Evolutionary conservation across 73 alveolate genomes (phyloP), one percentile per base, ranked within the genome.

Genomic region (Breviolum minutum): DNA sequence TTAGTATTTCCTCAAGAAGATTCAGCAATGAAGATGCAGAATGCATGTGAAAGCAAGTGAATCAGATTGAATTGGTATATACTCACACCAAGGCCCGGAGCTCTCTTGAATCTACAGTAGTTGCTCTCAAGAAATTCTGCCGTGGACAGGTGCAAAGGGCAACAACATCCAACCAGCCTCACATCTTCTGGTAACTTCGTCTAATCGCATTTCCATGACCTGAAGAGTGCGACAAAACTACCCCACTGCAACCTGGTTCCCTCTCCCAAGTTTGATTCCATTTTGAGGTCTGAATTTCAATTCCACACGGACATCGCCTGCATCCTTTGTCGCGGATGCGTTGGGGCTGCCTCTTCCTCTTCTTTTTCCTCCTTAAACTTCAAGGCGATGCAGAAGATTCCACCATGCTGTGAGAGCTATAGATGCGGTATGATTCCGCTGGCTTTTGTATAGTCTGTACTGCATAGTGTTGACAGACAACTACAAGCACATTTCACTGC

Each of bases 171-270:
- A 17, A 14, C 90, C 68, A 26, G 97, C 97, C 97, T 90, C 97
- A n/a, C 97, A 90, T 90, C 97, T 90, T 62, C 97, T 63, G 14
- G 97, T 90, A 20, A 90, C 97, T 64, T 90, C 97, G 30, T 90
- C 97, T 19, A 90, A 63, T 20, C 97, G 84, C 97, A 90, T 90
- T 48, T 90, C 97, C 97, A 90, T 90, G 29, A 77, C 97, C 97
- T 90, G 80, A 13, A 66, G n/a, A 40, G 54, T 40, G 54, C 54
- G 54, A 40, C 54, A 40, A 40, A 40, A 40, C 54, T 40, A 40
- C 54, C 54, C 3, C 54, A 40, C 54, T 40, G 54, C 54, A 40
- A 40, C 54, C 54, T 40, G 54, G 54, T 40, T 40, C 3, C 54
- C 54, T 40, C 54, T 40, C 54, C 54, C 54, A 40, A 40, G 54